Evolutionary conservation across 2,329 filamentous ascomycete genomes (phyloP).

Genomic region (Penicillium sp.): DNA sequence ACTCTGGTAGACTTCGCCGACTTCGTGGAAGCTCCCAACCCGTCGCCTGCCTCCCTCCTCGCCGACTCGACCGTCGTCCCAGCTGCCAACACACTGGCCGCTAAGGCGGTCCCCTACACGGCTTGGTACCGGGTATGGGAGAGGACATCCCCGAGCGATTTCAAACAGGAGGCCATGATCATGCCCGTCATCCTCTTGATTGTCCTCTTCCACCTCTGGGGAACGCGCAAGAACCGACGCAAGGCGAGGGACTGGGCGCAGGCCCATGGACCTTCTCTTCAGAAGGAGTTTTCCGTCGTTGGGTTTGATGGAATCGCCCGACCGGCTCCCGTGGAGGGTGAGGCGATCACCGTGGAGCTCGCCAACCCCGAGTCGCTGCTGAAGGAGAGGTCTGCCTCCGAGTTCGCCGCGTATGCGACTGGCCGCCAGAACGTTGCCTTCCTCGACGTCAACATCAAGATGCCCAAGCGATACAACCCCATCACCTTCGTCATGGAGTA

Average conservation of each 20-base stretch:
- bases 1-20: constrained; percentile 80
- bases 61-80: constrained; percentile 41
- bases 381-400: constrained; percentile 83
- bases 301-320: constrained; percentile 67
- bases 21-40: constrained; percentile 76
- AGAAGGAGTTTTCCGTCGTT: constrained; percentile 81
- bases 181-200: constrained; percentile 72
- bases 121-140: constrained; percentile 98
- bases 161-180: constrained; percentile 82
- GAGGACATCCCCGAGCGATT: constrained; percentile 78
- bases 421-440: constrained; percentile 93
- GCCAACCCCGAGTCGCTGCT: constrained; percentile 61
- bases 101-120: constrained; percentile 67
- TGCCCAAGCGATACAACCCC: constrained; percentile 88
- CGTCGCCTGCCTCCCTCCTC: constrained; percentile 53
- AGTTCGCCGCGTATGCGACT: constrained; percentile 84
- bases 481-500: constrained; percentile 65
- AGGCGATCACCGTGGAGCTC: constrained; percentile 40
- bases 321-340: constrained; percentile 47
- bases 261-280: constrained; percentile 69
- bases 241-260: constrained; percentile 79
- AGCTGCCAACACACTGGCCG: constrained; percentile 50
- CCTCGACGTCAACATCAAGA: constrained; percentile 76
- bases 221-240: constrained; percentile 73
- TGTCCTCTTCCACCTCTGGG: constrained; percentile 76